phyloP scores from a whole-genome alignment of 106 monocot species.

The Dendrobium huoshanense region DNA sequence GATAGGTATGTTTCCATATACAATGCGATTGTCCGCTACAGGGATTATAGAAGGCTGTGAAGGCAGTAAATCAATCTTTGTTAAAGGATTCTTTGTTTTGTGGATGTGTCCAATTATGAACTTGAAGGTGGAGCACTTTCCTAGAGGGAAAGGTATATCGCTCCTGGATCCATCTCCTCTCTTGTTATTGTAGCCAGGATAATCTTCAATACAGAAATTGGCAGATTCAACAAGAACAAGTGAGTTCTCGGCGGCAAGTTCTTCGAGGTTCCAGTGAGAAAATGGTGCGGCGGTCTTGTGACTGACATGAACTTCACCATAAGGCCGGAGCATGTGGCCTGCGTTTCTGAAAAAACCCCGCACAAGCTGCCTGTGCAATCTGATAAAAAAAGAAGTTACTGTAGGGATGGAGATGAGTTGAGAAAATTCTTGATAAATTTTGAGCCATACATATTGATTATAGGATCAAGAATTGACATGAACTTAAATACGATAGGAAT shows the following conservation, averaged over 20 bases:
- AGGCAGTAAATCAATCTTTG: background rate
- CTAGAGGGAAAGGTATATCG: slow-evolving; percentile 22
- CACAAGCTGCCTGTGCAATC: slow-evolving; percentile 33
- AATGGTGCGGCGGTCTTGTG: slow-evolving; percentile 27
- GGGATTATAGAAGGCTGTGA: no score
- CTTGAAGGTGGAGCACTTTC: slow-evolving; percentile 25
- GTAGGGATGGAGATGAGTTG: background rate
- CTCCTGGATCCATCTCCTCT: slow-evolving; percentile 26
- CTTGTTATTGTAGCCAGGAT: slow-evolving; percentile 45
- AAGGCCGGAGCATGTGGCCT: slow-evolving; percentile 26
- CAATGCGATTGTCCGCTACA: background rate
- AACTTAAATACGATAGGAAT: background rate
- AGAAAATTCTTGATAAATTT: background rate
- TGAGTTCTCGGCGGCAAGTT: slow-evolving; percentile 22
- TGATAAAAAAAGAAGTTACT: slow-evolving; percentile 1
- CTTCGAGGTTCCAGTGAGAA: slow-evolving; percentile 31
- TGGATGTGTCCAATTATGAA: slow-evolving; percentile 7
- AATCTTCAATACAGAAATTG: slow-evolving; percentile 29
- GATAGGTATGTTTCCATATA: background rate
- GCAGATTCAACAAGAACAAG: slow-evolving; percentile 14
- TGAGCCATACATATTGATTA: background rate
- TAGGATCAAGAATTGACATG: background rate
- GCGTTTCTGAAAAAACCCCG: slow-evolving; percentile 32
- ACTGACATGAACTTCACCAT: slow-evolving; percentile 40
- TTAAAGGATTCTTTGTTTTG: background rate